Base-by-base conservation (phyloP, 495 filamentous ascomycete species). In the Neurospora africana region DNA sequence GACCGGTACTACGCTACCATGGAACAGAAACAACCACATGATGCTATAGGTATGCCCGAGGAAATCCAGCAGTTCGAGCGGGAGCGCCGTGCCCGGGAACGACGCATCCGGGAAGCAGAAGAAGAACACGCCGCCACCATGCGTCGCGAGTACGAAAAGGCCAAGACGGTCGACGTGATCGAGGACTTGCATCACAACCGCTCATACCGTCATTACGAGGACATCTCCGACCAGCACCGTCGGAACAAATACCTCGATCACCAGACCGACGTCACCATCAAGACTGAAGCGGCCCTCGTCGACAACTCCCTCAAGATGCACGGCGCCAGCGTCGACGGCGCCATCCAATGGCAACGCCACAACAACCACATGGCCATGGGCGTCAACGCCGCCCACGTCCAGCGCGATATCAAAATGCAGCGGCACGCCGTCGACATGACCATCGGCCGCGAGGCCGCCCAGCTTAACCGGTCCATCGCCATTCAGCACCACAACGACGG, bases 1-100 rank as follows among this genome's bases (percentile, higher is more conserved):
- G 81, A 84, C 41, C 77, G 80, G 1, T 84, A 81, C 35, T 84
- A 84, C 70, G 81, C 82, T 36, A 80, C 78, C 65, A 75, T 75
- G 2, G 75, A 74, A 39, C 76, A 82, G 19, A 73, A 74, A 5
- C 83, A 84, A 65, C 83, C 83, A 4, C 73, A 74, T 1, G 82
- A 83, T 58, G 78, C 79, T 0, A 71, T 84, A 9, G 81, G 81
- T 9, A 73, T 84, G 47, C 83, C 83, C 0, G 70, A 78, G 11
- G 78, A 81, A 19, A 79, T 84, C 58, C 73, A 75, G 11, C 76
- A 79, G 13, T 79, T 81, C 68, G 82, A 84, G 68, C 76, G 79
- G 36, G 77, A 81, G 30, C 81, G 80, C 17, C 77, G 78, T 30
- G 75, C 76, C 4, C 75, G 80, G 5, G 76, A 81, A 43, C 74